Base-by-base conservation (phyloP, 495 filamentous ascomycete species). In the Neurospora africana region DNA sequence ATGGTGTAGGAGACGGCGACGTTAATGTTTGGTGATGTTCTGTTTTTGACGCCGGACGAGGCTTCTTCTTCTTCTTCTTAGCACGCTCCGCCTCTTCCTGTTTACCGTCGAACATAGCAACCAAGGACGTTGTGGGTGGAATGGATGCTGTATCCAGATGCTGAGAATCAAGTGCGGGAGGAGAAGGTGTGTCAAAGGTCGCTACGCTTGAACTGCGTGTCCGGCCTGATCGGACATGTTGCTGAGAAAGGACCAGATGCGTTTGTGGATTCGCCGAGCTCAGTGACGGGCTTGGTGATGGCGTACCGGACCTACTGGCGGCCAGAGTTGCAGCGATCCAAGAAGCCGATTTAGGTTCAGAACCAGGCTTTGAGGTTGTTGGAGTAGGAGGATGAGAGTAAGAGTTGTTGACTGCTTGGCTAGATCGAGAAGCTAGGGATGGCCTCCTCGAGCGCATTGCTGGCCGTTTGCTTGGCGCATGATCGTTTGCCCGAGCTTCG, bases 21-120 rank as follows among this genome's bases (percentile, higher is more conserved):
- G n/a, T 69, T 53, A 70, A 13, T 33, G 47, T 58, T 21, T 44
- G 41, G 19, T 67, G 53, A 65, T 65, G 30, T 65, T 65, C n/a
- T 4, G 72, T 7, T 58, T 44, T 19, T 21, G 21, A 17, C 39
- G 9, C 21, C 4, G 47, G 68, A 61, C 39, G 37, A 10, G 61
- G 68, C n/a, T 71, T 23, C 37, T 74, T 70, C 70, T 70, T 77
- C 74, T 70, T 77, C 73, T 76, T 84, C 79, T 84, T 86, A n/a
- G 81, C 77, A 11, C 82, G 78, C 36, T 81, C 78, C 68, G 73
- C 74, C 41, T 77, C 76, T 7, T 58, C 70, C 61, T 58, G 44
- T 71, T 80, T 75, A 75, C 74, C 76, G 79, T 92, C 90, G 74
- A 91, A 92, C 73, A 91, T 80, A 19, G 84, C 83, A 68, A 91